phyloP scores from a whole-genome alignment of 768 basidiomycete genomes.

The Exidia glandulosa region DNA sequence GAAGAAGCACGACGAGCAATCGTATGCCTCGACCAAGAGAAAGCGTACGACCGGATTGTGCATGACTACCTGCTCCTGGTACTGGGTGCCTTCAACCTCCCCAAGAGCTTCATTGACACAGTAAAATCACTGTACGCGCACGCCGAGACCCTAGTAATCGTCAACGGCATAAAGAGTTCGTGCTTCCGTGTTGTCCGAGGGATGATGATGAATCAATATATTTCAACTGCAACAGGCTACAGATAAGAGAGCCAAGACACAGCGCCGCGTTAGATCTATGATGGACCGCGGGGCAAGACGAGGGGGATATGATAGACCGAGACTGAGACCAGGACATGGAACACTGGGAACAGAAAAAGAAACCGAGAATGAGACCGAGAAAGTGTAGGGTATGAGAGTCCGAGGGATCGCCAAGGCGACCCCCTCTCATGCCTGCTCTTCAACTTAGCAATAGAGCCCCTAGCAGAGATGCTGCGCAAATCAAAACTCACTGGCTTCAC shows the following conservation, averaged over 20 bases:
- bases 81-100: constrained; percentile 4
- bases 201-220: too few relatives aligned
- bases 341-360: too few relatives aligned
- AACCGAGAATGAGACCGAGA: too few relatives aligned
- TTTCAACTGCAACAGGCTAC: too few relatives aligned
- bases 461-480: constrained; percentile 22
- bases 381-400: too few relatives aligned
- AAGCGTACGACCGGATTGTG: too few relatives aligned
- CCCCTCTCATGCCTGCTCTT: constrained; percentile 30
- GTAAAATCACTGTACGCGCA: constrained; percentile 19
- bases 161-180: constrained; percentile 22
- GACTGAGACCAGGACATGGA: too few relatives aligned
- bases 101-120: constrained; percentile 11
- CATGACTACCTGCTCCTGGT: constrained; percentile 10
- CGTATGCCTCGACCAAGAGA: constrained; percentile 8
- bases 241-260: too few relatives aligned
- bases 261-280: too few relatives aligned
- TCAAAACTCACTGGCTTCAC: constrained; percentile 10
- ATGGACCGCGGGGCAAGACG: too few relatives aligned
- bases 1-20: constrained; percentile 5
- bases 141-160: constrained; percentile 18
- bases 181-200: constrained; percentile 19
- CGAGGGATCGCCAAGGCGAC: constrained; percentile 28
- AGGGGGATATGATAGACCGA: too few relatives aligned
- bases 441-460: constrained; percentile 29